These are phyloP conservation scores for Scheffersomyces lignosus DNA, from an alignment of 805 yeast species.

Conservation along the genomic window DNA sequence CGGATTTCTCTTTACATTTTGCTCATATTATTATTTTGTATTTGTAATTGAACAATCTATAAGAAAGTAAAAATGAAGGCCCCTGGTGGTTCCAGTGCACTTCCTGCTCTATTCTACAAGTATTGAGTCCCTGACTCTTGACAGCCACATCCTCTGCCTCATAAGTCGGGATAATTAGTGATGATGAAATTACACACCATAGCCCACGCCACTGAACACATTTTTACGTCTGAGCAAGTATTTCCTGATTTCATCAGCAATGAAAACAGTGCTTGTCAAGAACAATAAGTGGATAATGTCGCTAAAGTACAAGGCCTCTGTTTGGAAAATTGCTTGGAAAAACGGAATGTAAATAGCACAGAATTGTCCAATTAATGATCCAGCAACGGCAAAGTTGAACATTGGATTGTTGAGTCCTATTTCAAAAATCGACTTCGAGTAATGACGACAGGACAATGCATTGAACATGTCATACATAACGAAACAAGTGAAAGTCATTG, in stretches of 20 bases:
- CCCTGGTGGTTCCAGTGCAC: too few relatives aligned
- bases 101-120: too few relatives aligned
- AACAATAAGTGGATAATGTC: constrained; percentile 66
- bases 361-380: constrained; percentile 85
- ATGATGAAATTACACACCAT: constrained; percentile 17
- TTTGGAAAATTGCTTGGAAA: constrained; percentile 89
- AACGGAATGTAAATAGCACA: constrained; percentile 93
- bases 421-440: constrained; percentile 78
- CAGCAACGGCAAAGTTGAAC: constrained; percentile 91
- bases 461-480: constrained; percentile 96
- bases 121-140: too few relatives aligned
- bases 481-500: constrained; percentile 98
- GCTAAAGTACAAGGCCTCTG: constrained; percentile 76
- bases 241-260: constrained; percentile 83
- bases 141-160: too few relatives aligned
- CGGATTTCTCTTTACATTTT: too few relatives aligned
- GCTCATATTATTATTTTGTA: too few relatives aligned
- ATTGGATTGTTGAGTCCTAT: constrained; percentile 80
- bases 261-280: constrained; percentile 77
- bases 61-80: too few relatives aligned
- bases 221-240: constrained; percentile 30
- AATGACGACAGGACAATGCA: constrained; percentile 90
- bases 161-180: too few relatives aligned
- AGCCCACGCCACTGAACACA: constrained; percentile 13
- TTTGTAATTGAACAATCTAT: too few relatives aligned